phyloP scores from a whole-genome alignment of 768 basidiomycete genomes.

The Mycena rosella region DNA sequence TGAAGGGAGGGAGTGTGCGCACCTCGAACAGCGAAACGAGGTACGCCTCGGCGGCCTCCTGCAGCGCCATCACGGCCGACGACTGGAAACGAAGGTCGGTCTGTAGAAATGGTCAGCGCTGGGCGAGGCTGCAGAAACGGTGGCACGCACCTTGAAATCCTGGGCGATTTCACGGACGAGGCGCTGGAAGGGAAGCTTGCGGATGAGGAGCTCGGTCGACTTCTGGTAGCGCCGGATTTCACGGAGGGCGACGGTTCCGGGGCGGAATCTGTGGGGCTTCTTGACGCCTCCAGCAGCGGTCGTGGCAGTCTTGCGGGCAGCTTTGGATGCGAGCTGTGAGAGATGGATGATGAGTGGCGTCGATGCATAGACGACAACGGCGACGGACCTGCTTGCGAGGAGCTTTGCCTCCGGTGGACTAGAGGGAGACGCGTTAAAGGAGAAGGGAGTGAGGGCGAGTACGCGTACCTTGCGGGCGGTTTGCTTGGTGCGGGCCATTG shows the following conservation, averaged over 20 bases:
- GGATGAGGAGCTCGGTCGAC: constrained; percentile 92
- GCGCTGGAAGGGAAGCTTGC: constrained; percentile 95
- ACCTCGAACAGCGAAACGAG: constrained; percentile 98
- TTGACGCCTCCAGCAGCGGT: too few relatives aligned
- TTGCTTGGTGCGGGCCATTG: too few relatives aligned
- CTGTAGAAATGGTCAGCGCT: constrained; percentile 41
- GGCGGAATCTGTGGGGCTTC: constrained; percentile 94
- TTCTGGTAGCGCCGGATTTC: constrained; percentile 95
- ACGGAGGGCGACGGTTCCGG: constrained; percentile 93
- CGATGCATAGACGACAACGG: too few relatives aligned
- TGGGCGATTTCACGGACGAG: constrained; percentile 96
- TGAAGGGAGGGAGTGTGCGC: too few relatives aligned
- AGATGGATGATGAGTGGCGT: too few relatives aligned
- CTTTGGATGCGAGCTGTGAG: too few relatives aligned
- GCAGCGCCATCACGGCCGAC: constrained; percentile 91
- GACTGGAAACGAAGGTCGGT: constrained; percentile 90
- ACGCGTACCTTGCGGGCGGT: too few relatives aligned
- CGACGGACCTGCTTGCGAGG: too few relatives aligned
- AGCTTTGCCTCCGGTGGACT: too few relatives aligned
- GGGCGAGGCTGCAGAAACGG: not conserved
- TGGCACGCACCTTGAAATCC: constrained; percentile 80
- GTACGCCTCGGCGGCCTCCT: constrained; percentile 95
- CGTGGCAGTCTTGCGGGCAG: too few relatives aligned
- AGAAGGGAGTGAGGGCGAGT: too few relatives aligned
- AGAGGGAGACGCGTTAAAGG: too few relatives aligned